A percentile compares a stretch with the other conserved stretches of the same genome.
Conservation (phyloP, 257 asterid genomes). For the Forsythia viridissima region DNA sequence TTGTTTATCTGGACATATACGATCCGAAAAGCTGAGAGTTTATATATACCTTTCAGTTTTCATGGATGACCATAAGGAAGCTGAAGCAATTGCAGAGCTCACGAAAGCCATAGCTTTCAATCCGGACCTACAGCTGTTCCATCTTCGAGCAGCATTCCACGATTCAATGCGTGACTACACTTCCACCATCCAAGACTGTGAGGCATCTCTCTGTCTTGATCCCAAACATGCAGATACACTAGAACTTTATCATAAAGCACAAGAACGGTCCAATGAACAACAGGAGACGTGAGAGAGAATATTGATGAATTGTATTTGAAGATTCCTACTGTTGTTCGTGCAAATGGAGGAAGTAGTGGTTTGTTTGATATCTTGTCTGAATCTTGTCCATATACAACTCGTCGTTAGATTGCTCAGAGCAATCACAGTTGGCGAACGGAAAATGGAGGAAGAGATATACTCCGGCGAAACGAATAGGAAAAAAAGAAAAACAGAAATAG, state of each 20-base stretch:
- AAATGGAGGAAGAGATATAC: constrained; percentile 23
- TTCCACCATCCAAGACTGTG: constrained; percentile 75
- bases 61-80: constrained; percentile 94
- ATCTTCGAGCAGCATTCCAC: constrained; percentile 91
- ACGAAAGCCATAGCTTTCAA: constrained; percentile 77
- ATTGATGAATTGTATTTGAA: constrained; percentile 21
- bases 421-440: constrained; percentile 19
- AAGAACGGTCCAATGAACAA: constrained; percentile 48
- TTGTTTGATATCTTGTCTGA: constrained; percentile 20
- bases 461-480: constrained; percentile 4
- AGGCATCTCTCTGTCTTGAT: constrained; percentile 90
- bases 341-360: constrained; percentile 23
- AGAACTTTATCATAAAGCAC: constrained; percentile 62
- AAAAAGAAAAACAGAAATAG: constrained; percentile 9
- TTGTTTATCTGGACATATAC: background rate
- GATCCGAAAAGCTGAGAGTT: too few species aligned
- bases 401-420: constrained; percentile 30
- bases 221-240: constrained; percentile 69
- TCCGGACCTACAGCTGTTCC: constrained; percentile 82
- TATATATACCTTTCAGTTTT: constrained; percentile 43
- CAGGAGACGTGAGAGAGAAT: constrained; percentile 38
- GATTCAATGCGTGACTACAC: constrained; percentile 69
- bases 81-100: constrained; percentile 81
- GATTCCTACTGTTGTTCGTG: constrained; percentile 26
- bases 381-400: constrained; percentile 26